Evolutionary conservation across 2,329 filamentous ascomycete species (phyloP), one percentile per base, ranked within the genome.

Genomic region (Furcasterigmium furcatum): DNA sequence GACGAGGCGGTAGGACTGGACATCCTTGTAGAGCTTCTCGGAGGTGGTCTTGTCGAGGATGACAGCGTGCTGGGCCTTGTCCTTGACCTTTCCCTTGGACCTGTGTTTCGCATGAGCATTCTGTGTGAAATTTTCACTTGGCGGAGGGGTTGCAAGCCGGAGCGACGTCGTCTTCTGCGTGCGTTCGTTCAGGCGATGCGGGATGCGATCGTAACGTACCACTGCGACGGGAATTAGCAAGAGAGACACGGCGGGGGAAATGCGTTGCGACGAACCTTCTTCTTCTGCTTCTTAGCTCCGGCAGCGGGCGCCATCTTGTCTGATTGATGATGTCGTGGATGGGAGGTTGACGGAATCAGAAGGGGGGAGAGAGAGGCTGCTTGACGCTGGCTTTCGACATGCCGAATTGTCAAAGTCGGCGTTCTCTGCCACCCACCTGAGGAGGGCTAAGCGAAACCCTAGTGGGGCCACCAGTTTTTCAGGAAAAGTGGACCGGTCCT

Each of bases 41-140:
- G 87, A 88, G 70, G 87, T 96, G 77, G 80, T 71, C 86, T 99
- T 99, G 83, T 99, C 94, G 78, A 99, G 90, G 70, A 97, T 82
- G 76, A 99, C 94, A 75, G 88, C 89, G 85, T 99, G 94, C 76
- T 97, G 88, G 77, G 94, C 92, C 91, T 99, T 99, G 85, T 99
- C 94, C 94, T 99, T 99, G 82, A 99, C 94, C 91, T 73, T 80
- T 60, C 67, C 64, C 65, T 72, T 72, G 52, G 69, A 72, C 54
- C 54, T 51, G 36, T 36, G 30, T 24, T 22, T 43, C 19, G 43
- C 35, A 38, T 54, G 29, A 55, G 46, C 43, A 25, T 46, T 10
- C 9, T 44, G 34, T 3, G 34, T 4, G 34, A 27, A n/a, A n/a
- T n/a, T n/a, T 27, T 20, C 18, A 36, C 34, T 18, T 36, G 32